A percentile compares a stretch with the other conserved stretches of the same genome.
Evolutionary conservation across 441 rosid species (phyloP).

Genomic region (Euphorbia corollata): DNA sequence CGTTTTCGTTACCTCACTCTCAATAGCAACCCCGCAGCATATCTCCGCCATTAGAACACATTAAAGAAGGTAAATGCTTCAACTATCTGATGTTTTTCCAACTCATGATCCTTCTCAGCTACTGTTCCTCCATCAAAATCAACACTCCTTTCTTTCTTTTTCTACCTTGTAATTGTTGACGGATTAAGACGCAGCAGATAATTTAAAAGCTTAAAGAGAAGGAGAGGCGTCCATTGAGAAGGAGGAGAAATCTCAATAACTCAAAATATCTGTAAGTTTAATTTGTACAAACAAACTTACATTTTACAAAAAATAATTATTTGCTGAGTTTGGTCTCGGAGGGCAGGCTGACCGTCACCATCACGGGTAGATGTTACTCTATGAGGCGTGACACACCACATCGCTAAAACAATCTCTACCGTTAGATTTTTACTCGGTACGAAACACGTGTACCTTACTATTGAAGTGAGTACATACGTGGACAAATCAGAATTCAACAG

Average conservation of each 20-base stretch:
- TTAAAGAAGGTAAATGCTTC: neutral
- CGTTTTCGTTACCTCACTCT: slow-evolving; percentile 23
- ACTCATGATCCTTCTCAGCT: neutral
- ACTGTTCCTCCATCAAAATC: neutral
- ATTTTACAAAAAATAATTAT: too few species aligned
- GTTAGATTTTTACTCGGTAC: slow-evolving; percentile 22
- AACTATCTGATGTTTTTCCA: neutral
- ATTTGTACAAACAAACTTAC: neutral
- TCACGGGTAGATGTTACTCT: slow-evolving; percentile 31
- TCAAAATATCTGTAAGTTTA: neutral
- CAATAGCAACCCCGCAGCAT: slow-evolving; percentile 43
- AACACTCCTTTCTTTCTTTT: neutral
- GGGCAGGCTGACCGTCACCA: slow-evolving; percentile 41
- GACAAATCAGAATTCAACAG: slow-evolving; percentile 34
- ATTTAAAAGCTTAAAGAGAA: neutral
- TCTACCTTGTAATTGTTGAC: neutral
- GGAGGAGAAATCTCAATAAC: neutral
- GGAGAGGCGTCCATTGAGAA: slow-evolving; percentile 27
- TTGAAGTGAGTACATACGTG: slow-evolving; percentile 31
- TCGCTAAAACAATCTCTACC: slow-evolving; percentile 33
- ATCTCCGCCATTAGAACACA: slow-evolving; percentile 41
- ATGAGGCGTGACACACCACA: slow-evolving; percentile 33
- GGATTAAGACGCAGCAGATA: neutral
- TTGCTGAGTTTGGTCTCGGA: slow-evolving; percentile 5
- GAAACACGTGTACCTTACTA: slow-evolving; percentile 36